Base-by-base conservation (phyloP, 768 basidiomycete genomes). In the Multifurca ochricompacta region DNA sequence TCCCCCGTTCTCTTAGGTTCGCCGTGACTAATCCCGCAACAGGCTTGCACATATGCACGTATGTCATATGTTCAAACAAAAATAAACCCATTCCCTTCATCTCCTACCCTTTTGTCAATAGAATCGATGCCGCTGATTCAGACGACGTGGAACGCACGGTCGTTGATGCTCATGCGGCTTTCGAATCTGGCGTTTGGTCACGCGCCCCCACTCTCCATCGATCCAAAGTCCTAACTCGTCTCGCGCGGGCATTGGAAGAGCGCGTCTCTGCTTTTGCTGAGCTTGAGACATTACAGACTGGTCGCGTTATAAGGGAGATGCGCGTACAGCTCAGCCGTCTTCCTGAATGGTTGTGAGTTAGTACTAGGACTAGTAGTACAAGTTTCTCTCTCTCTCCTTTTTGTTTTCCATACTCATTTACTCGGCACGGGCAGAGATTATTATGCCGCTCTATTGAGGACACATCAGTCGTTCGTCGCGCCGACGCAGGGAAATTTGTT, bases 281-380 rank as follows among this genome's bases (percentile, higher is more conserved):
- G 35, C 69, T 85, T 18, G 90, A 92, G 68, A 79, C 81, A 1
- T 54, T 82, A 44, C 89, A 92, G 67, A 91, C 89, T 0, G 90
- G 89, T 10, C 74, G 88, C 50, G 73, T 86, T n/a, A 82, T 90
- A 42, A 75, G 86, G 11, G 90, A 93, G 68, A 91, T 93, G 88
- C 79, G 73, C 18, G 80, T 81, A 0, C 91, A 93, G 68, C 73
- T 93, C 3, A 71, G 76, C 1, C 75, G 91, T 35, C 72, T 92
- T 32, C 88, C 89, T 5, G 88, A 92, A 67, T 93, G 91, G 91
- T 74, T 91, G 86, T 90, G 60, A 67, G 85, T 71, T 2, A 5
- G 5, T 3, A 16, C n/a, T n/a, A n/a, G n/a, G n/a, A n/a, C n/a
- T n/a, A n/a, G n/a, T n/a, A n/a, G n/a, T n/a, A n/a, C n/a, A n/a